A percentile compares a stretch with the other conserved stretches of the same genome.
phyloP scores from a whole-genome alignment of 257 asterid genomes.

The Misopates orontium region DNA sequence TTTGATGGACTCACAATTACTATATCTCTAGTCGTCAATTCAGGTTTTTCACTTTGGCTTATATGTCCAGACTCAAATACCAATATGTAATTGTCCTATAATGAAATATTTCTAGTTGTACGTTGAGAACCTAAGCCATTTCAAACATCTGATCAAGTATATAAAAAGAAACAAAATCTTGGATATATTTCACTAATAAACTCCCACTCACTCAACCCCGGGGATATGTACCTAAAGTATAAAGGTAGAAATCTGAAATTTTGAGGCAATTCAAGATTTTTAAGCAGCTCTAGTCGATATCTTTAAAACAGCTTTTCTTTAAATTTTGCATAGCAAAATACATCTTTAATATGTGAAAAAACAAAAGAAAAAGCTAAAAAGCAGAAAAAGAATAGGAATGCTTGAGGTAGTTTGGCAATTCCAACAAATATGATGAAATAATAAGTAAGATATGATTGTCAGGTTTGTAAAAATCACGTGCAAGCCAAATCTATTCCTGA shows the following conservation, averaged over 20 bases:
- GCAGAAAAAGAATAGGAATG: slow-evolving; percentile 22
- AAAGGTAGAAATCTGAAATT: slow-evolving; percentile 2
- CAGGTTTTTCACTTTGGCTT: too few relatives aligned
- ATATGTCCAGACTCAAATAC: too few relatives aligned
- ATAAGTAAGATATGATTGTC: slow-evolving; percentile 21
- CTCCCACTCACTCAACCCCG: neutral
- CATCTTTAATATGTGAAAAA: neutral
- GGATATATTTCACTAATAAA: too few relatives aligned
- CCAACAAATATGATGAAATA: slow-evolving; percentile 29
- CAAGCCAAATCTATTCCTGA: slow-evolving; percentile 19
- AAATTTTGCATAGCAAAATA: neutral
- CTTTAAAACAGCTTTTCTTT: slow-evolving; percentile 5
- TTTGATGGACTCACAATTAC: too few relatives aligned
- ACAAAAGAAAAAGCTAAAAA: slow-evolving; percentile 8
- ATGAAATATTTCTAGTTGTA: too few relatives aligned
- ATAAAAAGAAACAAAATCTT: too few relatives aligned
- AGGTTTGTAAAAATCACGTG: slow-evolving; percentile 39
- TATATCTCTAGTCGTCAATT: too few relatives aligned
- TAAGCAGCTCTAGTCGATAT: neutral
- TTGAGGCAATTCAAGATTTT: slow-evolving; percentile 12
- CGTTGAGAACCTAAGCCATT: too few relatives aligned
- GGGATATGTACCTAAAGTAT: too few relatives aligned
- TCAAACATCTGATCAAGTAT: too few relatives aligned
- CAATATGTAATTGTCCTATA: too few relatives aligned
- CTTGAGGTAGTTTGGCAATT: slow-evolving; percentile 35